Percentiles rank a stretch among this genome's conserved stretches.
These are phyloP conservation scores for Cladosporium colombiae DNA, from an alignment of 2,329 filamentous ascomycete genomes.

Conservation along the genomic window DNA sequence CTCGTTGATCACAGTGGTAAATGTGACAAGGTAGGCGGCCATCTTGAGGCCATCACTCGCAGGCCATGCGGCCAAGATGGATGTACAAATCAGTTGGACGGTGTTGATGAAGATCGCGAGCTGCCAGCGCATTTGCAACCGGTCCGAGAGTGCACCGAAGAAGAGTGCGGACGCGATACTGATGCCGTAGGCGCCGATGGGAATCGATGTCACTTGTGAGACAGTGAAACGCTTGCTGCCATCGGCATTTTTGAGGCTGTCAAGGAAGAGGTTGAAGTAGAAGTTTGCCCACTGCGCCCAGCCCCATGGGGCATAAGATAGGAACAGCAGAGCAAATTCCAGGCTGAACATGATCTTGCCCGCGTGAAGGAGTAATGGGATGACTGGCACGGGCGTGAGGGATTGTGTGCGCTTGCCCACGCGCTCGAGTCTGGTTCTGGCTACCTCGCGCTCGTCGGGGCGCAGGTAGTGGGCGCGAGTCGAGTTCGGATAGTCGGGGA, in stretches of 20 bases:
- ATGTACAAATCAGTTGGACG: conserved; percentile 11
- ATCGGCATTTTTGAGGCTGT: conserved; percentile 13
- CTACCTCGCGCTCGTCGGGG: conserved; percentile 1
- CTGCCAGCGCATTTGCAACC: conserved; percentile 19
- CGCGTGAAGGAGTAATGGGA: conserved; percentile 5
- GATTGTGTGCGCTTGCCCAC: conserved; percentile 19
- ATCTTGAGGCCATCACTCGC: conserved; percentile 5
- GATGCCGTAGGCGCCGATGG: conserved; percentile 13
- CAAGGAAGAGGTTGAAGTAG: conserved; percentile 20
- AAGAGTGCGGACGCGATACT: conserved; percentile 10
- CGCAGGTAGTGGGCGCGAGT: conserved; percentile 17
- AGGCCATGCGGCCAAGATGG: conserved; percentile 7
- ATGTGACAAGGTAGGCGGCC: conserved; percentile 4
- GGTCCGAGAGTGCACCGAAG: conserved; percentile 15
- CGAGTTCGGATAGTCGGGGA: conserved; percentile 15
- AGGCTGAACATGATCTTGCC: conserved; percentile 11
- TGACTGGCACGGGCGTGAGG: not conserved
- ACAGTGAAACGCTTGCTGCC: conserved; percentile 13
- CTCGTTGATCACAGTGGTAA: conserved; percentile 14
- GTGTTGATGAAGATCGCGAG: conserved; percentile 19
- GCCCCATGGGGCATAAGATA: conserved; percentile 17
- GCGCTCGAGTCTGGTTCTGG: not conserved
- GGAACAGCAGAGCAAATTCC: conserved; percentile 14
- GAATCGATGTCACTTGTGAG: conserved; percentile 7
- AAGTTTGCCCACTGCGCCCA: conserved; percentile 17